These are phyloP conservation scores for Phialophora macrospora DNA, from an alignment of 2,329 filamentous ascomycete genomes.

Conservation along the genomic window DNA sequence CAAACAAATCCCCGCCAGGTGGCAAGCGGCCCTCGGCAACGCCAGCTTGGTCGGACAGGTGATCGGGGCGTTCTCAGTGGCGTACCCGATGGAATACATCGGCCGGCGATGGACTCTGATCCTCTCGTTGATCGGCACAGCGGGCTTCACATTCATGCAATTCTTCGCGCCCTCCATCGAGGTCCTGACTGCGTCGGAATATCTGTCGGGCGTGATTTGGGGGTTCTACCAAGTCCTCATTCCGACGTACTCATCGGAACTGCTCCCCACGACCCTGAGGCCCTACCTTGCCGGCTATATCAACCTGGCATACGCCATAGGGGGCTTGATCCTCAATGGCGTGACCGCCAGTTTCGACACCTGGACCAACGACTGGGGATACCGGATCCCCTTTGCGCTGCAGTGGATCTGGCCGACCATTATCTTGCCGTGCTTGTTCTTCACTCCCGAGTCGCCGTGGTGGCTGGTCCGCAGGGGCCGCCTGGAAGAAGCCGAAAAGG, in stretches of 20 bases:
- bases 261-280: slow-evolving; percentile 38
- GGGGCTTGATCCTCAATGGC: slow-evolving; percentile 41
- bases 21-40: slow-evolving; percentile 62
- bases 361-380: slow-evolving; percentile 44
- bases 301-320: slow-evolving; percentile 48
- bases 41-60: slow-evolving; percentile 66
- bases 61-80: slow-evolving; percentile 68
- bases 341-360: slow-evolving; percentile 43
- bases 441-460: slow-evolving; percentile 48
- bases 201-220: slow-evolving; percentile 50
- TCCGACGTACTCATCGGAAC: slow-evolving; percentile 41
- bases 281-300: slow-evolving; percentile 44
- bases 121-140: slow-evolving; percentile 46
- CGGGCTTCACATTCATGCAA: slow-evolving; percentile 43
- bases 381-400: slow-evolving; percentile 44
- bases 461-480: slow-evolving; percentile 46
- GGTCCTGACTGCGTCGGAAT: slow-evolving; percentile 42
- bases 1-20: slow-evolving; percentile 58
- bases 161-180: slow-evolving; percentile 47
- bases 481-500: slow-evolving; percentile 11
- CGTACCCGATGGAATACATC: slow-evolving; percentile 67
- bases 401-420: slow-evolving; percentile 60
- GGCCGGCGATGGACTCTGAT: slow-evolving; percentile 67
- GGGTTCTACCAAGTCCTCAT: slow-evolving; percentile 53
- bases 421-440: slow-evolving; percentile 49